Base-by-base conservation (phyloP, 768 basidiomycete species). In the Mycena belliarum region DNA sequence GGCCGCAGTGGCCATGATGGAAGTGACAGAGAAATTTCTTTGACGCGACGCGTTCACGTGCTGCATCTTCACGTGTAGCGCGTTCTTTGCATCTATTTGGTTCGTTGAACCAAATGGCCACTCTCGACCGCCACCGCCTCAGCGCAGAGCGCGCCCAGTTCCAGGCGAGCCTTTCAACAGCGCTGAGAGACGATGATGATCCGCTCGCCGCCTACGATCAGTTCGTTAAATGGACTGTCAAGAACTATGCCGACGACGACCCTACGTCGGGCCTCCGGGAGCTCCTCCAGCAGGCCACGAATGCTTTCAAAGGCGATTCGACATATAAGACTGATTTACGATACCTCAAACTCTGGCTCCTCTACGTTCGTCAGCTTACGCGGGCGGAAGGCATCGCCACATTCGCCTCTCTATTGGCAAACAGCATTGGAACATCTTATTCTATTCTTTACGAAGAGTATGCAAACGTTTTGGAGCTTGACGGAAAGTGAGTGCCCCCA, bases 371-470 rank as follows among this genome's bases (percentile, higher is more conserved):
- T 52, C 82, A 89, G 66, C 83, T 93, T 52, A 88, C 94, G 65
- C 82, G 84, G 65, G 77, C 87, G 4, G 78, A 81, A 18, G 84
- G 84, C 44, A 81, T 93, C 28, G 81, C 81, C 33, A 82, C 86
- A 32, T 98, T 92, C 73, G 82, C 84, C 25, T 87, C 85, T 71
- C 73, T 95, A 50, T 72, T 91, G 63, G 82, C 83, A 52, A 85
- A 81, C 58, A 87, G 86, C 41, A 87, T 95, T 66, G 93, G 91
- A 11, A 86, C 82, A 25, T 80, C 82, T 2, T 91, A 89, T 69
- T 85, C 91, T 1, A 75, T 88, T 43, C 74, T 97, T 45, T 99
- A 97, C 67, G 93, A 96, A 70, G 94, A 96, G 65, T 98, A 94
- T 71, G 94, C 96, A 2, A 74, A 79, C 35, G 77, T 87, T 3